phyloP scores from a whole-genome alignment of 1,284 basidiomycete species.

The Lentinula novae-zelandiae region DNA sequence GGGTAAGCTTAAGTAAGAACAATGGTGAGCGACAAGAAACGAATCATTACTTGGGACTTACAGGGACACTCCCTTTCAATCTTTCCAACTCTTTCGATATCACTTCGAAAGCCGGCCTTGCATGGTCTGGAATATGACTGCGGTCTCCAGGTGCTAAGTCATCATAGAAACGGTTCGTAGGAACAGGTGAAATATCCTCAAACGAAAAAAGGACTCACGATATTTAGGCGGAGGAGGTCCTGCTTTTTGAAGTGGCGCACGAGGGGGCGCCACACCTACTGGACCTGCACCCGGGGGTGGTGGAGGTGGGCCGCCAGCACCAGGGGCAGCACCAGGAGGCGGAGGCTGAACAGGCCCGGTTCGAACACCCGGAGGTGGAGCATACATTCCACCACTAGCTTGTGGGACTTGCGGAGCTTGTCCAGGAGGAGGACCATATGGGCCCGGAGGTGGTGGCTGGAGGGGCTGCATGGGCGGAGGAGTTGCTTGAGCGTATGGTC shows the following conservation, averaged over 20 bases:
- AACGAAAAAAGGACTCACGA: slow-evolving; percentile 52
- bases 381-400: slow-evolving; percentile 27
- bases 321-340: slow-evolving; percentile 17
- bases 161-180: not conserved
- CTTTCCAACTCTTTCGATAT: slow-evolving; percentile 59
- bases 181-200: not conserved
- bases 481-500: slow-evolving; percentile 36
- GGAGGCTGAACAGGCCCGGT: slow-evolving; percentile 22
- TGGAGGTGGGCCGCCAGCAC: slow-evolving; percentile 5
- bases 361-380: slow-evolving; percentile 24
- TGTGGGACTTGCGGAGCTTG: slow-evolving; percentile 8
- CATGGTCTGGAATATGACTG: slow-evolving; percentile 79
- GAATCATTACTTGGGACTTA: slow-evolving; percentile 33
- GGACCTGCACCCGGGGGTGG: slow-evolving; percentile 24
- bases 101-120: slow-evolving; percentile 66
- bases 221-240: slow-evolving; percentile 74
- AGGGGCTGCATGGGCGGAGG: slow-evolving; percentile 32
- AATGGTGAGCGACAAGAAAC: not conserved
- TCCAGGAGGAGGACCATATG: slow-evolving; percentile 21
- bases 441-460: not conserved
- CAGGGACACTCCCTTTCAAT: slow-evolving; percentile 70
- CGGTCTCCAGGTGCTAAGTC: slow-evolving; percentile 77
- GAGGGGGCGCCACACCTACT: slow-evolving; percentile 14
- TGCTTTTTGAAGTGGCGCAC: slow-evolving; percentile 19
- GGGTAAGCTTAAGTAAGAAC: slow-evolving; percentile 57